Evolutionary conservation across 2,329 filamentous ascomycete genomes (phyloP), one percentile per base, ranked within the genome.

Genomic region (Fusarium pininemorale): DNA sequence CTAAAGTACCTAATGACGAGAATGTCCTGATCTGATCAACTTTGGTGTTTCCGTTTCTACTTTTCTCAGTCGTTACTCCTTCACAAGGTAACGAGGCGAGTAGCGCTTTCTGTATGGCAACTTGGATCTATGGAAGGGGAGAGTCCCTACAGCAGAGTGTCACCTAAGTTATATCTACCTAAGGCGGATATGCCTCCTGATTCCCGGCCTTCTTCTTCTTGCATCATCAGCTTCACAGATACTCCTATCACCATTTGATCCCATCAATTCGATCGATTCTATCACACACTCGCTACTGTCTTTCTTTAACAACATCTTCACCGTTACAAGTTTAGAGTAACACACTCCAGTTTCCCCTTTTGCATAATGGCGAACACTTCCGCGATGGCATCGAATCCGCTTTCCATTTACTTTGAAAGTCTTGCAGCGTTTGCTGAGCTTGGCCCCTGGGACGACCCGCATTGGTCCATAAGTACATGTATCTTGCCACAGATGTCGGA

Each of bases 361-460:
- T 22, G 18, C 35, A 39, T 24, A 8, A 35, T 35, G 32, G 32
- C 32, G 3, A 53, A 53, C 24, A 38, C 14, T 38, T 54, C 18
- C 18, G 22, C 24, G 20, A 28, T 54, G 51, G 15, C 18, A 5
- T 20, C 7, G 6, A 37, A 53, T 26, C 15, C n/a, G 13, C 32
- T 22, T 32, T 26, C n/a, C 11, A 15, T 22, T 22, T 35, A 37
- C n/a, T 37, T 8, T 8, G 13, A 9, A 37, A 8, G n/a, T 15
- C 50, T 53, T 16, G 13, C 50, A 26, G 48, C 30, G 22, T 51
- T 20, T 35, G 6, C 24, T 39, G 24, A 28, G 24, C 35, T n/a
- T 22, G 2, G 5, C 14, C 4, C 18, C 4, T 26, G 24, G 5
- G 7, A 5, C 20, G 13, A 28, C 11, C 20, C 18, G 1, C 20